Evolutionary conservation across 805 yeast species (phyloP).

Genomic region (Kodamaea neixiangensis): DNA sequence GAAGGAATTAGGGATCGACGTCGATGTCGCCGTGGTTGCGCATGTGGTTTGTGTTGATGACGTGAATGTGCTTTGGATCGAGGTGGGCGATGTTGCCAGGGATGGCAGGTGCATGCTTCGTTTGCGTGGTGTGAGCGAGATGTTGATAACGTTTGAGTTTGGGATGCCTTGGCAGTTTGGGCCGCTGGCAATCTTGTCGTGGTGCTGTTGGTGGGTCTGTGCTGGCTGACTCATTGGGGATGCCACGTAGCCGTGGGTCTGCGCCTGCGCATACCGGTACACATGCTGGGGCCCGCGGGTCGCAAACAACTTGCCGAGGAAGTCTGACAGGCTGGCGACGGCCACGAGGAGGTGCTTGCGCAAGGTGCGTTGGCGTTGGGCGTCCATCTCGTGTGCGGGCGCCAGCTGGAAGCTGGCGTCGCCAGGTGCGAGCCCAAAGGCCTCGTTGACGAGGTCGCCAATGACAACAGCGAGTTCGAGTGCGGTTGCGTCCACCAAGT

Average conservation of each 20-base stretch:
- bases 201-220: not conserved
- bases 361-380: conserved; percentile 19
- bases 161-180: not conserved
- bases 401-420: too few relatives aligned
- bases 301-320: conserved; percentile 26
- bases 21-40: not conserved
- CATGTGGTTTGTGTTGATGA: not conserved
- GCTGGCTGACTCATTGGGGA: not conserved
- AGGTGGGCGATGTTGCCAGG: not conserved
- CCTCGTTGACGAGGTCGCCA: conserved; percentile 24
- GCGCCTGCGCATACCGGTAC: conserved; percentile 13
- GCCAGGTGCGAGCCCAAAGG: conserved; percentile 12
- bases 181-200: too few relatives aligned
- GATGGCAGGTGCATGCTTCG: conserved; percentile 5
- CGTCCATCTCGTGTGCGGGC: conserved; percentile 8
- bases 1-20: conserved; percentile 4
- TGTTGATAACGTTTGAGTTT: not conserved
- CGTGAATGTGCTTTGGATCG: conserved; percentile 1
- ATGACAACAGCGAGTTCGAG: conserved; percentile 32
- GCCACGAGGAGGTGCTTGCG: conserved; percentile 30
- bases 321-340: conserved; percentile 30
- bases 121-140: conserved; percentile 7
- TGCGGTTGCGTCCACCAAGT: conserved; percentile 38
- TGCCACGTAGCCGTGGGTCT: not conserved
- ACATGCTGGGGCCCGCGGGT: conserved; percentile 33